These are phyloP conservation scores for Senna tora DNA, from an alignment of 306 rosid genomes.

Conservation along the genomic window DNA sequence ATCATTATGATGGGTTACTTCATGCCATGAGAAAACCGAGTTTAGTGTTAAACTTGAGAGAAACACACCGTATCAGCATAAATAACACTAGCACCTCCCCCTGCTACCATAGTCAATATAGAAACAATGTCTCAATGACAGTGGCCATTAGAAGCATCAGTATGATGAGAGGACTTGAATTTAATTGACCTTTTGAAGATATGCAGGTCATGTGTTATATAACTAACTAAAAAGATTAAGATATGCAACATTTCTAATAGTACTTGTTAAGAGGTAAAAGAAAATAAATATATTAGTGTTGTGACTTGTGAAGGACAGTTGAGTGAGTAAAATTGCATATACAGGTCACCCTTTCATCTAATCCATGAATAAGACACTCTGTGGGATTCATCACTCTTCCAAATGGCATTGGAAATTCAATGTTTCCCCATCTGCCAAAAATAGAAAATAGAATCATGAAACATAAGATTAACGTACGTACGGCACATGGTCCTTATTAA, in stretches of 20 bases:
- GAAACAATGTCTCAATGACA: too few species aligned
- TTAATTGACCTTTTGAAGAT: slow-evolving; percentile 1
- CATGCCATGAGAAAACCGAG: slow-evolving; percentile 28
- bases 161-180: too few species aligned
- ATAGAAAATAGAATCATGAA: slow-evolving; percentile 27
- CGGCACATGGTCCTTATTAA: slow-evolving; percentile 16
- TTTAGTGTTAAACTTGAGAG: slow-evolving; percentile 30
- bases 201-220: neutral
- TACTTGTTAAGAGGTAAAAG: neutral
- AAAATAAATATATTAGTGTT: neutral
- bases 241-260: slow-evolving; percentile 3
- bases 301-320: slow-evolving; percentile 8
- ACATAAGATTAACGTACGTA: slow-evolving; percentile 32
- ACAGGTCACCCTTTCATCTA: slow-evolving; percentile 82
- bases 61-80: slow-evolving; percentile 84
- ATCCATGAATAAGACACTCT: slow-evolving; percentile 80
- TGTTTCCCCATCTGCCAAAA: slow-evolving; percentile 80
- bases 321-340: slow-evolving; percentile 12
- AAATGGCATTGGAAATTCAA: slow-evolving; percentile 91
- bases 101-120: slow-evolving; percentile 99
- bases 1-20: slow-evolving; percentile 16
- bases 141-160: too few species aligned
- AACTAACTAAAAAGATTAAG: slow-evolving; percentile 2
- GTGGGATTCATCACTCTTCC: slow-evolving; percentile 94
- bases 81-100: slow-evolving; percentile 99